Conservation (phyloP, 805 yeast genomes). For the Saccharomycopsis guyanensis region DNA sequence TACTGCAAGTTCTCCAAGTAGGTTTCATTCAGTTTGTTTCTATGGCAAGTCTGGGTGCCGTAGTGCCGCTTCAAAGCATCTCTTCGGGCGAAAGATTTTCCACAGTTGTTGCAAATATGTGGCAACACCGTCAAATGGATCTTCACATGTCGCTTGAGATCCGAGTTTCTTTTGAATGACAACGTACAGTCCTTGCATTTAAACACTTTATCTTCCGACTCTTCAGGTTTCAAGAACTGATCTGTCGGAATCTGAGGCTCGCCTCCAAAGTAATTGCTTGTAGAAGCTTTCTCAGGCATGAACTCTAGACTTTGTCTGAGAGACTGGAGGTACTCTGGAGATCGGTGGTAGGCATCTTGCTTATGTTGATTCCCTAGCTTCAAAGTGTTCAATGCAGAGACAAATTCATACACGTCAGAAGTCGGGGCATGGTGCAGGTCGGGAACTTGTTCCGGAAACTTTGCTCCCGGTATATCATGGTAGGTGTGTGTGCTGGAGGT, state of each 20-base stretch:
- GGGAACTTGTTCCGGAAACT: too few species aligned
- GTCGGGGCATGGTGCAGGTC: background rate
- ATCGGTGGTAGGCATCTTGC: background rate
- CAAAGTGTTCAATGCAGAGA: constrained; percentile 14
- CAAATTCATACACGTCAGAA: constrained; percentile 14
- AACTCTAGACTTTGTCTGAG: constrained; percentile 4
- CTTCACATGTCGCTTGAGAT: constrained; percentile 56
- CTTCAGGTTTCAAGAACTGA: background rate
- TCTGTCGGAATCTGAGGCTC: constrained; percentile 1
- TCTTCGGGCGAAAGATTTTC: constrained; percentile 76
- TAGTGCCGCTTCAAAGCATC: constrained; percentile 74
- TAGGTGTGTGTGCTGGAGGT: background rate
- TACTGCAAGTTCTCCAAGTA: constrained; percentile 17
- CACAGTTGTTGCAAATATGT: constrained; percentile 66
- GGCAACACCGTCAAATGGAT: constrained; percentile 68
- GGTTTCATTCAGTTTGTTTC: constrained; percentile 51
- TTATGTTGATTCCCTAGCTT: background rate
- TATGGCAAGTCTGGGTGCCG: constrained; percentile 65
- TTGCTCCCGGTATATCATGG: background rate
- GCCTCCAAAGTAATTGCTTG: too few species aligned
- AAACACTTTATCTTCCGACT: constrained; percentile 33
- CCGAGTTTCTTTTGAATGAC: constrained; percentile 60
- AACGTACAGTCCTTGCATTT: constrained; percentile 54
- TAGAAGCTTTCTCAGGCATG: background rate
- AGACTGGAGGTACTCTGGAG: constrained; percentile 4